phyloP scores from a whole-genome alignment of 2,329 filamentous ascomycete species.

The Phaeosphaeriaceae sp. region DNA sequence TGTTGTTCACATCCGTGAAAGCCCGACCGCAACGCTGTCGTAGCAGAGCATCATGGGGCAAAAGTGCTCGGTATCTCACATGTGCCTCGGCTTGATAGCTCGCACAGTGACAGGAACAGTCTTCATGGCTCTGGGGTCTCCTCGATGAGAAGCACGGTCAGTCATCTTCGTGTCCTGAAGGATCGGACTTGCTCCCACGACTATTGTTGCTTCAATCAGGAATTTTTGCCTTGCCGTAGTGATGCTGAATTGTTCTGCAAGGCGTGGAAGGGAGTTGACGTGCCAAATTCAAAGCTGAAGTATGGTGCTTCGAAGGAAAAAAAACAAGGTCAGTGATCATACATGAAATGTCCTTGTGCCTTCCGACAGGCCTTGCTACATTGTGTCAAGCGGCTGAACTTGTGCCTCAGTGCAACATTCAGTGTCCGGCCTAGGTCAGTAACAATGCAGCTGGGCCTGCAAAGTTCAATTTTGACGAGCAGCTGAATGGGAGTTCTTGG shows the following conservation, averaged over 20 bases:
- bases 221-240: background rate
- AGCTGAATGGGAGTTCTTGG: too few species aligned
- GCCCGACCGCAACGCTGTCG: background rate
- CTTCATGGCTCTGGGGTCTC: background rate
- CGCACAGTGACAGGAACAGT: background rate
- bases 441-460: too few species aligned
- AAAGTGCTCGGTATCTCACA: background rate
- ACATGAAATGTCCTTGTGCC: too few species aligned
- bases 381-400: too few species aligned
- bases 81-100: background rate
- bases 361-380: too few species aligned
- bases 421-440: too few species aligned
- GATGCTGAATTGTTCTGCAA: background rate
- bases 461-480: too few species aligned
- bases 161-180: background rate
- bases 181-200: background rate
- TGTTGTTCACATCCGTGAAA: background rate
- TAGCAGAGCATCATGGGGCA: background rate
- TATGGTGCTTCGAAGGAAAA: too few species aligned
- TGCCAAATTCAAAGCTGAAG: too few species aligned
- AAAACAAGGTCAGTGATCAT: too few species aligned
- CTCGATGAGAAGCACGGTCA: background rate
- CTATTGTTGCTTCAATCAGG: background rate
- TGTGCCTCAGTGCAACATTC: too few species aligned
- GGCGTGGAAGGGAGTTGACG: background rate